phyloP scores from a whole-genome alignment of 108 stramenopile species.

The Nitzschia sp. region DNA sequence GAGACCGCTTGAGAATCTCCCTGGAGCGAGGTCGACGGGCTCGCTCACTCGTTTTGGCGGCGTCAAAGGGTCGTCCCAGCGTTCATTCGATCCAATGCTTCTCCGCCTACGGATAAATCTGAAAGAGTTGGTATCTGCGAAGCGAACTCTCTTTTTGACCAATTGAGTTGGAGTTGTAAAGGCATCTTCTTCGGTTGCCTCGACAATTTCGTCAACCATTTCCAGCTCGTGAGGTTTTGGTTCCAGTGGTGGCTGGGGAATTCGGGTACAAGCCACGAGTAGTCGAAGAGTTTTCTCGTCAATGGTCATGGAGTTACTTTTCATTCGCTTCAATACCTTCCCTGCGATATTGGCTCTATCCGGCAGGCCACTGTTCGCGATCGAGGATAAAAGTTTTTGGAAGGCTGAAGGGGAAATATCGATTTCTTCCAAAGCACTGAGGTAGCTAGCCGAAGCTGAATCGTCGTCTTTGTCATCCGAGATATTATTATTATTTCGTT shows the following conservation, averaged over 20 bases:
- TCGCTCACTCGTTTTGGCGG: slow-evolving; percentile 10
- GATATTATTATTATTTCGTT: not conserved
- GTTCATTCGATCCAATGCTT: slow-evolving; percentile 16
- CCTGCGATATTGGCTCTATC: slow-evolving; percentile 6
- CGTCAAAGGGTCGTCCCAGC: slow-evolving; percentile 20
- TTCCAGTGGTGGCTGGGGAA: not conserved
- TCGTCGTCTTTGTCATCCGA: not conserved
- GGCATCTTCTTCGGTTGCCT: not conserved
- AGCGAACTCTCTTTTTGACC: slow-evolving; percentile 2
- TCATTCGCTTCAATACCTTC: slow-evolving; percentile 14
- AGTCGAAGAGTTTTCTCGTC: not conserved
- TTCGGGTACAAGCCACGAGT: not conserved
- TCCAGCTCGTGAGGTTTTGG: slow-evolving; percentile 11
- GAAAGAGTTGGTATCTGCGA: slow-evolving; percentile 4
- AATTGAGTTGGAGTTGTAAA: not conserved
- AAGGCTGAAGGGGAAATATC: not conserved
- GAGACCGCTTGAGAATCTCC: slow-evolving; percentile 6
- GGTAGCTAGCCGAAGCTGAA: not conserved
- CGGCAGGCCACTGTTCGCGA: not conserved
- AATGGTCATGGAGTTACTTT: not conserved
- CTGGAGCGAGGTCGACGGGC: not conserved
- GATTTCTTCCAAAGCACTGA: not conserved
- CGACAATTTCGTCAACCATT: not conserved
- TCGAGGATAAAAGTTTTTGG: not conserved
- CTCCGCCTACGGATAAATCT: slow-evolving; percentile 11